phyloP scores from a whole-genome alignment of 371 early-diverging fungal genomes.

The Amoeboaphelidium protococcarum region DNA sequence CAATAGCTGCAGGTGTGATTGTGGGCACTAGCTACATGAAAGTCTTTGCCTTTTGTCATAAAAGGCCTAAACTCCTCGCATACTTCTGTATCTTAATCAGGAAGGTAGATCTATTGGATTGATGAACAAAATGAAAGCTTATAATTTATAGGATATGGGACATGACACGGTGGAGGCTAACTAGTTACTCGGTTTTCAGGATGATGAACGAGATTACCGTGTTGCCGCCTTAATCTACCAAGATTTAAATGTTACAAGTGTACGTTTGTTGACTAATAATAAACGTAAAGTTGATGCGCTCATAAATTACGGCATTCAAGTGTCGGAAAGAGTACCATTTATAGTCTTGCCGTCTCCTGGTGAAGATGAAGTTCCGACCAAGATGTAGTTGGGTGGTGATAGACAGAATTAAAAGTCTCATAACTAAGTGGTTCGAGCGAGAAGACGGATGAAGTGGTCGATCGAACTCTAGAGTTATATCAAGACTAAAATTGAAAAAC shows the following conservation, averaged over 20 bases:
- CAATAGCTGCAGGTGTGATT: constrained; percentile 74
- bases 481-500: no score
- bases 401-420: no score
- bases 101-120: constrained; percentile 90
- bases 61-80: constrained; percentile 49
- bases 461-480: no score
- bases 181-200: constrained; percentile 53
- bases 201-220: constrained; percentile 71
- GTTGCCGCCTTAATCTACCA: constrained; percentile 66
- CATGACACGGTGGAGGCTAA: constrained; percentile 86
- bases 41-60: constrained; percentile 68
- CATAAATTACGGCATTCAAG: constrained; percentile 30
- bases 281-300: constrained; percentile 69
- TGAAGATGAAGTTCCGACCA: no score
- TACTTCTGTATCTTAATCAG: constrained; percentile 76
- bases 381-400: no score
- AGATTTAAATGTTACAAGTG: constrained; percentile 45
- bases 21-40: constrained; percentile 72
- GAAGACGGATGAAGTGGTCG: no score
- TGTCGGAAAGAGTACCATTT: constrained; percentile 64
- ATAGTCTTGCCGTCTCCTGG: no score
- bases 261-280: constrained; percentile 80
- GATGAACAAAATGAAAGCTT: constrained; percentile 71
- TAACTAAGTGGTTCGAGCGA: no score
- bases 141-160: constrained; percentile 82